phyloP scores from a whole-genome alignment of 2,329 filamentous ascomycete species.

The Eutypella sp. region DNA sequence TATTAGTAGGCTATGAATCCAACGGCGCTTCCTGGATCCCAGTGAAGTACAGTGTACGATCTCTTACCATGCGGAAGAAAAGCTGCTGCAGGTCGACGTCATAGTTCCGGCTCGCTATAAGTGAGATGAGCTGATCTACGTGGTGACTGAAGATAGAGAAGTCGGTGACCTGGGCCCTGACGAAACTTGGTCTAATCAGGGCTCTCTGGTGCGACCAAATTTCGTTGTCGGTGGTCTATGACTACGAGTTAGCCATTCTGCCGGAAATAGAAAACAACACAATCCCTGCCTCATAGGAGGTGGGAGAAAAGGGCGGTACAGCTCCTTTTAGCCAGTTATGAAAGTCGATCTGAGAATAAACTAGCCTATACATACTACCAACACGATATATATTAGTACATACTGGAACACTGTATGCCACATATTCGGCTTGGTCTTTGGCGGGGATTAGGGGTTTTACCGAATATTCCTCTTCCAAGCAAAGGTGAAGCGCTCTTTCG shows the following conservation, averaged over 20 bases:
- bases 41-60: not conserved
- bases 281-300: too few species aligned
- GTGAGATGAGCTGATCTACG: slow-evolving; percentile 15
- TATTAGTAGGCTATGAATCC: too few species aligned
- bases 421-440: too few species aligned
- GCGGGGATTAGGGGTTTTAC: not conserved
- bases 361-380: not conserved
- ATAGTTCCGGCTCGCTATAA: slow-evolving; percentile 12
- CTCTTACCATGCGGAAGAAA: slow-evolving; percentile 16
- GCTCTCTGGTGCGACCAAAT: slow-evolving; percentile 16
- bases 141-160: slow-evolving; percentile 15
- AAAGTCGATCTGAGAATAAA: not conserved
- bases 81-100: slow-evolving; percentile 16
- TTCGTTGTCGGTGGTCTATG: slow-evolving; percentile 13
- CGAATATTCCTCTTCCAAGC: slow-evolving; percentile 13
- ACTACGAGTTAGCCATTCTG: too few species aligned
- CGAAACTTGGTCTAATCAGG: slow-evolving; percentile 15
- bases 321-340: not conserved
- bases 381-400: not conserved
- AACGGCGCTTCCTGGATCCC: too few species aligned
- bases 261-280: too few species aligned
- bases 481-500: slow-evolving; percentile 15
- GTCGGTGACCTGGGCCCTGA: slow-evolving; percentile 14
- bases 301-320: too few species aligned
- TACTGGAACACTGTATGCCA: too few species aligned